Percentiles rank a stretch among this genome's conserved stretches.
phyloP scores from a whole-genome alignment of 192 early-diverging fungal species.

The Backusella westeae region DNA sequence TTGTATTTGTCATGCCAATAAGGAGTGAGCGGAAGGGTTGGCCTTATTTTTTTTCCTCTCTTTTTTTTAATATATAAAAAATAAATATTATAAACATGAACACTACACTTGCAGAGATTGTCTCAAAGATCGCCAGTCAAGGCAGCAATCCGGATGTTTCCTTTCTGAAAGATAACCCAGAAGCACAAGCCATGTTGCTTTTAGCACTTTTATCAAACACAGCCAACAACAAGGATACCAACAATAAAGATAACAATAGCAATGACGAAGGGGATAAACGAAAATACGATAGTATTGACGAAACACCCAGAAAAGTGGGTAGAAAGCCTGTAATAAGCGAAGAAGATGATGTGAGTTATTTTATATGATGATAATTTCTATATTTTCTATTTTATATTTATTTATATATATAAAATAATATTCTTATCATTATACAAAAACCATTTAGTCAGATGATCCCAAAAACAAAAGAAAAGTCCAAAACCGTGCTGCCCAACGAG shows the following conservation, averaged over 20 bases:
- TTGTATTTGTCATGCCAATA: neutral
- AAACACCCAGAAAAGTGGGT: conserved; percentile 2
- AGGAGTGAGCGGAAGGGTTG: neutral
- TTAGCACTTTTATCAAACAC: conserved; percentile 3
- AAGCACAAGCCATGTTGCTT: conserved; percentile 1
- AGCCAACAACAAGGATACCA: neutral
- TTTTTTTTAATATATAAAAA: neutral
- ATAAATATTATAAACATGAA: neutral
- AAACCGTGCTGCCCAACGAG: conserved; percentile 69
- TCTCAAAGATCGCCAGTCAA: conserved; percentile 7
- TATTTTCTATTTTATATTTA: neutral
- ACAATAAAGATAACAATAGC: neutral
- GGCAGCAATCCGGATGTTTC: conserved; percentile 2
- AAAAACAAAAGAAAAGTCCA: conserved; percentile 33
- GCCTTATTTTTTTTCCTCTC: neutral
- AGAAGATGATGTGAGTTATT: neutral
- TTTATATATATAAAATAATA: neutral
- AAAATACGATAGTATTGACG: neutral
- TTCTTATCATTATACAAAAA: neutral
- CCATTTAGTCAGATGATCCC: neutral
- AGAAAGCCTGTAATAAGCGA: conserved; percentile 11
- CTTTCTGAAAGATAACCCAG: conserved; percentile 11
- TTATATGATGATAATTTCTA: neutral
- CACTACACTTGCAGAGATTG: conserved; percentile 7
- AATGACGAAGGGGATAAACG: neutral